Conservation (phyloP, 1,284 basidiomycete genomes). For the Cryptococcus neoformans region DNA sequence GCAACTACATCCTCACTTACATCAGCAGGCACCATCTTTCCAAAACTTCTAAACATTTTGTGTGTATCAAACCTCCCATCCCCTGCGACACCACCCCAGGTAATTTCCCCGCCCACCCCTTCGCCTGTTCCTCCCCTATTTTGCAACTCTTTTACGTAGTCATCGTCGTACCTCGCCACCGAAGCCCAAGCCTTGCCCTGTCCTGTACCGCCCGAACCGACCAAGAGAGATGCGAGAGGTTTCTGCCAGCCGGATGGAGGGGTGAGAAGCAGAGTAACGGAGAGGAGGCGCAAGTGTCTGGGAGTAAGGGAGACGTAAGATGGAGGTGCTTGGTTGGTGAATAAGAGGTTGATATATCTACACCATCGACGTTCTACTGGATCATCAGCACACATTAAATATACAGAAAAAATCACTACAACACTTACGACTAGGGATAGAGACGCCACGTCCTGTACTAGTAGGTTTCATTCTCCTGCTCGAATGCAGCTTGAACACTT, state of each 20-base stretch:
- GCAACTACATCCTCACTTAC: constrained; percentile 43
- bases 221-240: constrained; percentile 31
- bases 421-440: constrained; percentile 38
- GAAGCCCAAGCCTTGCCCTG: constrained; percentile 64
- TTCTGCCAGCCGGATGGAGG: constrained; percentile 35
- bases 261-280: constrained; percentile 30
- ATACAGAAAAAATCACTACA: background rate
- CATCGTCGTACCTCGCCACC: constrained; percentile 71
- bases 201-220: constrained; percentile 19
- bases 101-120: constrained; percentile 30
- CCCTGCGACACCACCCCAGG: constrained; percentile 54
- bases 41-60: constrained; percentile 75
- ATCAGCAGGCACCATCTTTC: constrained; percentile 56
- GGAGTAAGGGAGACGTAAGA: constrained; percentile 18
- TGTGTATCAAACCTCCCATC: constrained; percentile 61
- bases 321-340: constrained; percentile 27
- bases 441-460: constrained; percentile 36
- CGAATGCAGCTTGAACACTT: constrained; percentile 40
- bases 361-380: constrained; percentile 35
- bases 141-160: constrained; percentile 61
- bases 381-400: background rate
- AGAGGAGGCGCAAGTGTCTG: constrained; percentile 26
- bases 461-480: constrained; percentile 42
- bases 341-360: constrained; percentile 37
- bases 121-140: constrained; percentile 54